Evolutionary conservation across 192 early-diverging fungal genomes (phyloP), one percentile per base, ranked within the genome.

Genomic region (Diversispora eburnea): DNA sequence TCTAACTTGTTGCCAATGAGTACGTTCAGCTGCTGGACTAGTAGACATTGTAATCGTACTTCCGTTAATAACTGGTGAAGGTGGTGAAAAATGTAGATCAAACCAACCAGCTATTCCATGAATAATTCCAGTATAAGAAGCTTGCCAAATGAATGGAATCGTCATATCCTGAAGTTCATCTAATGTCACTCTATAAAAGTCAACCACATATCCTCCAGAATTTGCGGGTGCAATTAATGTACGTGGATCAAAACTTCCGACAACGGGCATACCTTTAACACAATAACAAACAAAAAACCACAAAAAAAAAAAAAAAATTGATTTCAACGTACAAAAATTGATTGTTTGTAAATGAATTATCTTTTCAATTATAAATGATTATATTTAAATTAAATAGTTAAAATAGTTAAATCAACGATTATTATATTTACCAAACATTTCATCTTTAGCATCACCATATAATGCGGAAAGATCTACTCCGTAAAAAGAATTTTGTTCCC

Each of bases 101-200:
- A 99, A 99, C 97, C 97, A 99, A 48, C 94, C 94, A 48, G 91
- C 95, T 22, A 99, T 87, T 15, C 97, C 97, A 68, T 96, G 95
- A 82, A 96, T 87, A 49, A 97, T 67, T 2, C 94, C 96, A 0
- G 97, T 99, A 69, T 93, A 97, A 60, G 83, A 82, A 33, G 91
- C 79, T 33, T 80, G 81, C 94, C 93, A 98, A 22, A 78, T 76
- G 76, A 98, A 88, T 0, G 94, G 94, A 19, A 99, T 91, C 7
- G 86, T 83, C 56, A 99, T 91, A 77, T 95, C 91, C 67, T 91
- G 83, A 19, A 99, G 79, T 25, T 91, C 90, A 33, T 86, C 83
- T 60, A 93, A 77, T 0, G 90, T 88, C 43, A 97, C 85, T 3
- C 91, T 94, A 58, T 83, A 81, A 71, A 99, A 99, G 68, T 99